phyloP scores from a whole-genome alignment of 306 rosid species.

The Psophocarpus tetragonolobus region DNA sequence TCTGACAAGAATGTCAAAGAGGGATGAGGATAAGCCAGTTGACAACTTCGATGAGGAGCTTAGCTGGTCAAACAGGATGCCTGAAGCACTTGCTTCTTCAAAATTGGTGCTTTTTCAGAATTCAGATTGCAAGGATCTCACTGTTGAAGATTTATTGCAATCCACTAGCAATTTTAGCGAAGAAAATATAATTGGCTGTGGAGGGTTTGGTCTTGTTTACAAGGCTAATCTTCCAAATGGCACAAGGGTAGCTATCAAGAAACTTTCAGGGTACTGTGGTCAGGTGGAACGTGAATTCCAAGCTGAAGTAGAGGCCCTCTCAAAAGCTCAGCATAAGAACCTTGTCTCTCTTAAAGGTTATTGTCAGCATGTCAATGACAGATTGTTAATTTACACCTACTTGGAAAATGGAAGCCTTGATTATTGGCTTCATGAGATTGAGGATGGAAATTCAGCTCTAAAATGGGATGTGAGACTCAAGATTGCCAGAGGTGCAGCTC shows the following conservation, averaged over 20 bases:
- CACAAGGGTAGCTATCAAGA: slow-evolving; percentile 59
- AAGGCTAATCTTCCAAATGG: slow-evolving; percentile 63
- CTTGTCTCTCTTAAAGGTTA: slow-evolving; percentile 71
- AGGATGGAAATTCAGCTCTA: slow-evolving; percentile 43
- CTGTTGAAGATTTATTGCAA: slow-evolving; percentile 55
- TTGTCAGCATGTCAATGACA: slow-evolving; percentile 54
- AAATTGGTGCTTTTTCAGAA: slow-evolving; percentile 58
- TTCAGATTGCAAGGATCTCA: slow-evolving; percentile 57
- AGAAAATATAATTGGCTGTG: slow-evolving; percentile 69
- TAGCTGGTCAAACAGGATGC: slow-evolving; percentile 42
- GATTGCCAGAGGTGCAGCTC: slow-evolving; percentile 63
- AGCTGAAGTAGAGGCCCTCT: slow-evolving; percentile 73
- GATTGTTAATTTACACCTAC: slow-evolving; percentile 65
- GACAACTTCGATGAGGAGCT: slow-evolving; percentile 45
- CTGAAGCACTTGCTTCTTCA: slow-evolving; percentile 53
- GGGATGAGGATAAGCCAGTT: slow-evolving; percentile 36
- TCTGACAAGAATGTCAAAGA: slow-evolving; percentile 50
- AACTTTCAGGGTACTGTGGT: slow-evolving; percentile 70
- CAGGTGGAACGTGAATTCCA: slow-evolving; percentile 72
- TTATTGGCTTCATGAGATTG: slow-evolving; percentile 66
- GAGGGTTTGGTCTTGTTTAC: slow-evolving; percentile 74
- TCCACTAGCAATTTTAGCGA: slow-evolving; percentile 64
- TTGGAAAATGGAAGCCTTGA: slow-evolving; percentile 75
- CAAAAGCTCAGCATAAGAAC: slow-evolving; percentile 68
- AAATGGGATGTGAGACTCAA: slow-evolving; percentile 62